Evolutionary conservation across 805 yeast species (phyloP).

Genomic region (Scheffersomyces coipomensis): DNA sequence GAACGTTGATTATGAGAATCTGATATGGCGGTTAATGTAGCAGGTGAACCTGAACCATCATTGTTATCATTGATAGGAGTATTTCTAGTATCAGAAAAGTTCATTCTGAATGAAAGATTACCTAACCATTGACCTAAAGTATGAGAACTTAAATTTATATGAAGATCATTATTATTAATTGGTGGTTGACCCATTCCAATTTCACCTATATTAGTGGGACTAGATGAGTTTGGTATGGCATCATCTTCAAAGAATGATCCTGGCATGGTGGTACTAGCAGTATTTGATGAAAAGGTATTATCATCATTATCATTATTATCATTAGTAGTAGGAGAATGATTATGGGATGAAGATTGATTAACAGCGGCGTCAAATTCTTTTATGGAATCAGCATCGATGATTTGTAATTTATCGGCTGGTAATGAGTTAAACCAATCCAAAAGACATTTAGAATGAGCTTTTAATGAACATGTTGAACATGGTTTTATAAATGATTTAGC

Average conservation of each 20-base stretch:
- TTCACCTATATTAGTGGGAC: not conserved
- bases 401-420: constrained; percentile 24
- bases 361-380: not conserved
- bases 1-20: no score
- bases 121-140: constrained; percentile 9
- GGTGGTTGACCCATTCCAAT: constrained; percentile 4
- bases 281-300: not conserved
- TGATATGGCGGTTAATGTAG: no score
- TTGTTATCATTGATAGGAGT: not conserved
- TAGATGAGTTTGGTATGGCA: not conserved
- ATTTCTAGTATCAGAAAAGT: not conserved
- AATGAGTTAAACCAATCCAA: constrained; percentile 41
- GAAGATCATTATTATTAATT: constrained; percentile 2
- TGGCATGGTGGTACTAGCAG: no score
- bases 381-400: constrained; percentile 9
- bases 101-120: constrained; percentile 2
- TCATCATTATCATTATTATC: not conserved
- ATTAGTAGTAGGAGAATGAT: not conserved
- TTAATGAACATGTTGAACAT: constrained; percentile 35
- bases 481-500: constrained; percentile 37
- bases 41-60: no score
- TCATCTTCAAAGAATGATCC: not conserved
- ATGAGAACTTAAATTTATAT: constrained; percentile 9
- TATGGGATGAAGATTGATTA: not conserved
- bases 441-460: constrained; percentile 37